Conservation (phyloP, 192 early-diverging fungal species). For the Radiomyces spectabilis region DNA sequence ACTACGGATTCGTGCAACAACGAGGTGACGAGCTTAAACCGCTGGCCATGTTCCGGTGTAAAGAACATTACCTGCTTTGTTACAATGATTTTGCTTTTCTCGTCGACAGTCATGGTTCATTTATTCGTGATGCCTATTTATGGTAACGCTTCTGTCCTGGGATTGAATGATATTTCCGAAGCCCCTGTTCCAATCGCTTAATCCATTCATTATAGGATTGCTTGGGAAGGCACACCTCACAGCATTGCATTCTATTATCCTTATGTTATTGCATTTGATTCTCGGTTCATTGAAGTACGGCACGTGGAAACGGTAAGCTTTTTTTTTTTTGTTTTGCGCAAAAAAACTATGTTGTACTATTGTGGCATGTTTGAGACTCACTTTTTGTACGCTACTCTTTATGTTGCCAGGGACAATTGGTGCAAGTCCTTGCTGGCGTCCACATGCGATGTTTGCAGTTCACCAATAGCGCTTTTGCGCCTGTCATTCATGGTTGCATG, state of each 20-base stretch:
- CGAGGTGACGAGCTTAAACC: slow-evolving; percentile 67
- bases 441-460: slow-evolving; percentile 55
- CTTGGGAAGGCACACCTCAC: slow-evolving; percentile 81
- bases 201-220: too few relatives aligned
- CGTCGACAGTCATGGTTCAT: slow-evolving; percentile 59
- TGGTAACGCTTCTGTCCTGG: slow-evolving; percentile 31
- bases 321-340: slow-evolving; percentile 5
- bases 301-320: slow-evolving; percentile 63
- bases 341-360: neutral
- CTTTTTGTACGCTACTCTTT: neutral
- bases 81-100: slow-evolving; percentile 84
- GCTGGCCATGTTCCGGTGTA: slow-evolving; percentile 73
- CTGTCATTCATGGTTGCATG: slow-evolving; percentile 28
- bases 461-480: slow-evolving; percentile 15
- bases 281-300: slow-evolving; percentile 83
- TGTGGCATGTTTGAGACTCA: too few relatives aligned
- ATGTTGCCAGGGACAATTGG: slow-evolving; percentile 30
- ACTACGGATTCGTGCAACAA: slow-evolving; percentile 72
- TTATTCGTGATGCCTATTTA: slow-evolving; percentile 28
- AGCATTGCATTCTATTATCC: slow-evolving; percentile 75
- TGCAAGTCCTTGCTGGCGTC: slow-evolving; percentile 45
- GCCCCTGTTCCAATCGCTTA: too few relatives aligned
- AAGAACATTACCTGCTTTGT: slow-evolving; percentile 76
- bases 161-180: slow-evolving; percentile 31
- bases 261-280: slow-evolving; percentile 88